These are phyloP conservation scores for Sphagnum tenellum DNA, from an alignment of 225 moss, liverwort and hornwort genomes.

Conservation along the genomic window DNA sequence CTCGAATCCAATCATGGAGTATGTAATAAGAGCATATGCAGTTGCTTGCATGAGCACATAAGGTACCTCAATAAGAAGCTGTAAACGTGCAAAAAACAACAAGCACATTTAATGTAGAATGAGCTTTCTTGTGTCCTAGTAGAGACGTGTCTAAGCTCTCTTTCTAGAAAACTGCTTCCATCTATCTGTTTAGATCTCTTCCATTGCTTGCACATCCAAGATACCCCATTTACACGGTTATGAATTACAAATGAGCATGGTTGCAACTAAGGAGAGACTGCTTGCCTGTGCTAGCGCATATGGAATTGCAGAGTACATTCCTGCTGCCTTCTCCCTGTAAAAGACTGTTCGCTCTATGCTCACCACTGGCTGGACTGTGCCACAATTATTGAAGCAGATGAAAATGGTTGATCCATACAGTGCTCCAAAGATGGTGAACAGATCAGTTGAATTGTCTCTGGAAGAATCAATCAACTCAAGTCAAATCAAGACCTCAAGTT, in stretches of 20 bases:
- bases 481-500: no score
- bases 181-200: no score
- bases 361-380: slow-evolving; percentile 52
- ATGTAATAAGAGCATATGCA: slow-evolving; percentile 25
- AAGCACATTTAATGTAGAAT: no score
- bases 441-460: slow-evolving; percentile 26
- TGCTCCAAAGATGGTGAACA: slow-evolving; percentile 30
- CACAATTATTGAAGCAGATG: slow-evolving; percentile 52
- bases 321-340: slow-evolving; percentile 57
- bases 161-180: no score
- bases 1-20: slow-evolving; percentile 37
- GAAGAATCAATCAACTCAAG: no score
- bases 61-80: slow-evolving; percentile 50
- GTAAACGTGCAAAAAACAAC: not conserved
- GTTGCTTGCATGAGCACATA: slow-evolving; percentile 38
- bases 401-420: slow-evolving; percentile 44
- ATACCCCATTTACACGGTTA: no score
- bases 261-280: not conserved
- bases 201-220: no score
- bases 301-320: slow-evolving; percentile 46
- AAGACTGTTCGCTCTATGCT: slow-evolving; percentile 53
- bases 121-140: no score
- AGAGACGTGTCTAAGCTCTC: no score
- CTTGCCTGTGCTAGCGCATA: slow-evolving; percentile 53
- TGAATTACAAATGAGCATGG: no score